These are phyloP conservation scores for Pilatotrama ljubarskyi DNA, from an alignment of 768 basidiomycete species.

Conservation along the genomic window DNA sequence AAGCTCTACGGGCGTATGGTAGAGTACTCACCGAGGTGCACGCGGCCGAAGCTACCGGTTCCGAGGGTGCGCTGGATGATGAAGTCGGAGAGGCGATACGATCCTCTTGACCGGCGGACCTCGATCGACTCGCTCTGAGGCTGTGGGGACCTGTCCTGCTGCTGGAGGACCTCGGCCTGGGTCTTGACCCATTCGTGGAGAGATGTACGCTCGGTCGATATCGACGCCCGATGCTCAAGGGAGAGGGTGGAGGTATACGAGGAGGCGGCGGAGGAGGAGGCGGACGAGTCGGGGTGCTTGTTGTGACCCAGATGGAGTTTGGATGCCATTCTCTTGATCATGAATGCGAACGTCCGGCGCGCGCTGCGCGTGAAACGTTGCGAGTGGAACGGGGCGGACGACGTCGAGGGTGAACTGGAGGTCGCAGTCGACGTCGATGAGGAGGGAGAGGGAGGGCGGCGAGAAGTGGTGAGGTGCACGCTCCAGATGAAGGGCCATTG, in stretches of 20 bases:
- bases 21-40: constrained; percentile 68
- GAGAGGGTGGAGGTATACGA: constrained; percentile 19
- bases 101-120: constrained; percentile 55
- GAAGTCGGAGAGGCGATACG: constrained; percentile 75
- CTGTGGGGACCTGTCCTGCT: constrained; percentile 34
- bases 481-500: constrained; percentile 18
- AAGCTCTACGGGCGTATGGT: neutral
- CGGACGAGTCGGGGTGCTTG: constrained; percentile 21
- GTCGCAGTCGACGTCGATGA: neutral
- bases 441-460: neutral
- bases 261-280: constrained; percentile 25
- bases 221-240: constrained; percentile 58
- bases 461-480: neutral
- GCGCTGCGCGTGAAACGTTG: constrained; percentile 16
- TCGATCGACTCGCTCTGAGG: constrained; percentile 31
- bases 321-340: constrained; percentile 37
- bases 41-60: constrained; percentile 97
- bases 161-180: constrained; percentile 37
- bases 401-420: constrained; percentile 1
- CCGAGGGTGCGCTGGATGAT: constrained; percentile 82
- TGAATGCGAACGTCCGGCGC: constrained; percentile 16
- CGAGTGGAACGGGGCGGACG: constrained; percentile 3
- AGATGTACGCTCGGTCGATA: constrained; percentile 70
- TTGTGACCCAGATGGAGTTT: constrained; percentile 28
- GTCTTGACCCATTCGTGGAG: constrained; percentile 46